A percentile compares a stretch with the other conserved stretches of the same genome.
These are phyloP conservation scores for Eucalyptus sp. DNA, from an alignment of 345 rosid species.

Conservation along the genomic window DNA sequence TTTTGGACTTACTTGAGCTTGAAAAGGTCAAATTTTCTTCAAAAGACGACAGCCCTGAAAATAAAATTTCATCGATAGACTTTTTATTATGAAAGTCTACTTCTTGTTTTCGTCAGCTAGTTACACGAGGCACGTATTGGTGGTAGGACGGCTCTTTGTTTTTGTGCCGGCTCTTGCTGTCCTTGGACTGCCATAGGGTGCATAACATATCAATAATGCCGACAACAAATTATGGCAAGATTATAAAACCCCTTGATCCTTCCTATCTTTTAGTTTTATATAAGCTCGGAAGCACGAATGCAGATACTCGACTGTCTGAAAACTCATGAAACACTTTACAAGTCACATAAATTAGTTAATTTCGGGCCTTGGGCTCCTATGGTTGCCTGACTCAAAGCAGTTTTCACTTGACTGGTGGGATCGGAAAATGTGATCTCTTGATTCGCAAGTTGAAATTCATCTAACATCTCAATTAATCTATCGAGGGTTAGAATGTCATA, in stretches of 20 bases:
- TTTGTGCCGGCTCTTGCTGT: background rate
- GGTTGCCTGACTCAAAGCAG: background rate
- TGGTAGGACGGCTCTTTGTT: background rate
- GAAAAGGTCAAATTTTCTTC: background rate
- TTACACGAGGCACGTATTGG: background rate
- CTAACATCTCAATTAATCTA: background rate
- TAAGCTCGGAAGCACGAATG: background rate
- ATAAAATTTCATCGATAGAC: background rate
- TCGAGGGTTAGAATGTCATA: background rate
- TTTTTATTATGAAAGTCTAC: background rate
- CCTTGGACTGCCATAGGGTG: background rate
- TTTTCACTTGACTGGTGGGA: background rate
- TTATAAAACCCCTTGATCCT: background rate
- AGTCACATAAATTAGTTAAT: background rate
- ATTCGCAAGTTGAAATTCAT: background rate
- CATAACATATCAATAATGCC: background rate
- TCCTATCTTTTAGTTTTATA: background rate
- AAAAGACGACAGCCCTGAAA: background rate
- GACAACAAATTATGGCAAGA: background rate
- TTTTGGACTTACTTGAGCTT: background rate
- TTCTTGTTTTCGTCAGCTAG: background rate
- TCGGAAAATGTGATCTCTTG: accelerated
- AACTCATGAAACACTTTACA: background rate
- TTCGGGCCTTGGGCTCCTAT: no score
- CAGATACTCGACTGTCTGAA: accelerated